Evolutionary conservation across 345 rosid species (phyloP).

Genomic region (Linum lewisii): DNA sequence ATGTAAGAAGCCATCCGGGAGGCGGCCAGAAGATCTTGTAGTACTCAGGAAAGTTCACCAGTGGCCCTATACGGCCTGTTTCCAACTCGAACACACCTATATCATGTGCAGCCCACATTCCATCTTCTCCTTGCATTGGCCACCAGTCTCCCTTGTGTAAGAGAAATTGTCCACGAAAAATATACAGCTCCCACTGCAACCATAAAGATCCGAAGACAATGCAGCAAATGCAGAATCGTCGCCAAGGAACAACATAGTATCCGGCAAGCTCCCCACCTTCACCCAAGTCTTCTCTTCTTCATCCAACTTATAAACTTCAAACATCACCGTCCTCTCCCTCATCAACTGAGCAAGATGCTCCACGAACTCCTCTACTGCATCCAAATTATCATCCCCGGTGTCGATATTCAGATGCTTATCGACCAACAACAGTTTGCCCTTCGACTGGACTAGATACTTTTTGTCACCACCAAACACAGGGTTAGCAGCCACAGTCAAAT

Average conservation of each 20-base stretch:
- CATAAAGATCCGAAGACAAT: constrained; percentile 35
- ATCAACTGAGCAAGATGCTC: constrained; percentile 30
- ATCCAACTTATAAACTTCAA: constrained; percentile 55
- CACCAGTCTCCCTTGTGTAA: constrained; percentile 28
- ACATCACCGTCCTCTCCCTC: constrained; percentile 68
- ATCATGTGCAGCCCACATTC: constrained; percentile 24
- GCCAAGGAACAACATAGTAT: constrained; percentile 71
- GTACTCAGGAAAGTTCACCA: constrained; percentile 36
- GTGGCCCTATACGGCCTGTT: constrained; percentile 37
- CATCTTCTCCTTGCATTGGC: constrained; percentile 9
- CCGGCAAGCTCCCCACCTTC: constrained; percentile 37
- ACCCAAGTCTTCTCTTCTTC: constrained; percentile 41
- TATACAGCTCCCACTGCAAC: constrained; percentile 46
- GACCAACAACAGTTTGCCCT: constrained; percentile 58
- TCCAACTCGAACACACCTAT: constrained; percentile 62
- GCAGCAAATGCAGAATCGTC: constrained; percentile 71
- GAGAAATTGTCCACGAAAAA: constrained; percentile 51
- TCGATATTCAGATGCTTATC: constrained; percentile 76
- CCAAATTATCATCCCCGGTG: constrained; percentile 27
- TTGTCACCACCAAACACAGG: constrained; percentile 79
- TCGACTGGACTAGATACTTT: constrained; percentile 78
- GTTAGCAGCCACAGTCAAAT: constrained; percentile 23
- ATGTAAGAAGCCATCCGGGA: constrained; percentile 51
- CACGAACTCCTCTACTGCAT: constrained; percentile 19
- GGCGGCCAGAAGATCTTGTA: constrained; percentile 84